Evolutionary conservation across 2,329 filamentous ascomycete genomes (phyloP), one percentile per base, ranked within the genome.

Genomic region (Chaetomium globosum): DNA sequence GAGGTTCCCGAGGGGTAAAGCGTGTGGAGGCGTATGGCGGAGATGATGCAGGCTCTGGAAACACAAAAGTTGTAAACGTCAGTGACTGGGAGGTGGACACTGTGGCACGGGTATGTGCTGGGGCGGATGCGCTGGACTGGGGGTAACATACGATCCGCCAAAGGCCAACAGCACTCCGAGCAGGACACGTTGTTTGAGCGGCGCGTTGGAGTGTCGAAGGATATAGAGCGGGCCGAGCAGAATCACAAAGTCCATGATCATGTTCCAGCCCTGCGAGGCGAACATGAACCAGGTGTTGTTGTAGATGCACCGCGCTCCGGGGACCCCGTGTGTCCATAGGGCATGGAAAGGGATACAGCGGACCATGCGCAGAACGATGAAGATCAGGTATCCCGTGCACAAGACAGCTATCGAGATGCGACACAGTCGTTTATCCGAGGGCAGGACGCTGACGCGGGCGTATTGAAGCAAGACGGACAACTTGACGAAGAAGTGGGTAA

Each of bases 11-110:
- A 53, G 5, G 26, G 51, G 19, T 53, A 31, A 1, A 53, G 51
- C 26, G 16, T 31, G 26, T 31, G 51, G 6, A 53, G 51, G 16
- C 51, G 51, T 8, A 53, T 16, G 16, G 30, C 28, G 12, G 26
- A 30, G 51, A 53, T 30, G 51, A 53, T 53, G 19, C 28, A 53
- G 51, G 51, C 51, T 28, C 51, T 53, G 26, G 33, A 53, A 28
- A 53, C 6, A 53, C 13, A n/a, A 6, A 19, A 10, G 12, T 12
- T 36, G 33, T 36, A 12, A 36, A 12, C 33, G 28, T 31, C 4
- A 31, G 12, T 19, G 51, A n/a, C 23, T 53, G 49, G 13, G 28
- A 16, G 1, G 39, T 43, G 10, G 39, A 16, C 19, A n/a, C 39
- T 43, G 39, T 6, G 33, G 33, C 33, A 36, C 33, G 33, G 9